These are phyloP conservation scores for Rhizophora apiculata DNA, from an alignment of 345 rosid genomes.

Conservation along the genomic window DNA sequence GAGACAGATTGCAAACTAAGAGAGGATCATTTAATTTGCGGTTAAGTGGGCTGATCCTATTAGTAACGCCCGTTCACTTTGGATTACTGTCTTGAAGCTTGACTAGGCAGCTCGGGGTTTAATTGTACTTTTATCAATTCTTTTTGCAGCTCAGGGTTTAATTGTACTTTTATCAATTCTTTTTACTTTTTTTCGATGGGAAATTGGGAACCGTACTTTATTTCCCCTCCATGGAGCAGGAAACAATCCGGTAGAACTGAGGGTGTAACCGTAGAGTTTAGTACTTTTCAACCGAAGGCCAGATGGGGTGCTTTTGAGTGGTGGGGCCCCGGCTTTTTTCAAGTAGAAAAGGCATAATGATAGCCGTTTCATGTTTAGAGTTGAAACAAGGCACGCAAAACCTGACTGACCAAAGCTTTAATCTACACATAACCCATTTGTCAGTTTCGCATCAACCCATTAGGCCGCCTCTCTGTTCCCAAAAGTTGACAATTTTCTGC, in stretches of 20 bases:
- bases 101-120: neutral
- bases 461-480: conserved; percentile 1
- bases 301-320: too few species aligned
- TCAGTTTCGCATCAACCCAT: neutral
- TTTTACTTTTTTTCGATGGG: neutral
- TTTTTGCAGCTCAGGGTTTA: too few species aligned
- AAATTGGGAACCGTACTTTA: neutral
- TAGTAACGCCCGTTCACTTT: conserved; percentile 26
- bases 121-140: too few species aligned
- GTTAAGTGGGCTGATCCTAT: conserved; percentile 12
- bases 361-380: conserved; percentile 2
- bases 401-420: conserved; percentile 16
- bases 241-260: too few species aligned
- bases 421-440: neutral
- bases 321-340: too few species aligned
- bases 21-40: neutral
- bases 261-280: too few species aligned
- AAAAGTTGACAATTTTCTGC: neutral
- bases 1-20: conserved; percentile 28
- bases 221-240: neutral
- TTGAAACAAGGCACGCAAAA: conserved; percentile 18
- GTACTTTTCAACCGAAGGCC: too few species aligned
- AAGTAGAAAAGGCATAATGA: neutral
- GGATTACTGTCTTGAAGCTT: conserved; percentile 1
- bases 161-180: too few species aligned